These are phyloP conservation scores for Cinnamomum chago DNA, from an alignment of 164 flowering plant genomes.

Conservation along the genomic window DNA sequence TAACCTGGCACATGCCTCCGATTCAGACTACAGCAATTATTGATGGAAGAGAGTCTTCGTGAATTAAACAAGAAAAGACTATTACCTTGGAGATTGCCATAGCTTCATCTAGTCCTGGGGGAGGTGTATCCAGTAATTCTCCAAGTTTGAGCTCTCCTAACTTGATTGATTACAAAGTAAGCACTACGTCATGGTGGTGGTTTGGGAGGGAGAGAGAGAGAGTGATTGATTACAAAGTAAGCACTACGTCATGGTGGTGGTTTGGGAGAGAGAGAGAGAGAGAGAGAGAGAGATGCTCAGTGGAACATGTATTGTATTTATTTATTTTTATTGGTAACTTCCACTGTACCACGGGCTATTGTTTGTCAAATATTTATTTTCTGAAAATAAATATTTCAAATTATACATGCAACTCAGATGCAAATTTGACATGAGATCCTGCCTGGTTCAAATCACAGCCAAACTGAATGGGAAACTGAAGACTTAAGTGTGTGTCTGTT, in stretches of 20 bases:
- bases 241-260: not conserved
- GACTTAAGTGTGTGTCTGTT: no score
- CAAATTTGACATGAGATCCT: no score
- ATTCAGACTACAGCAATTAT: not conserved
- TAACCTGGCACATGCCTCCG: slow-evolving; percentile 48
- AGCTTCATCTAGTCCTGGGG: slow-evolving; percentile 98
- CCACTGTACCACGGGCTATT: not conserved
- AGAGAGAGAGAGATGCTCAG: not conserved
- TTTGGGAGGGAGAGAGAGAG: not conserved
- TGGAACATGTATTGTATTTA: not conserved
- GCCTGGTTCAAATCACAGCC: no score
- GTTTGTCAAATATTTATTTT: not conserved
- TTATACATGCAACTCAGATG: not conserved
- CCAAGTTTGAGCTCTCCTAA: slow-evolving; percentile 90
- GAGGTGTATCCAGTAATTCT: slow-evolving; percentile 90
- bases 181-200: not conserved
- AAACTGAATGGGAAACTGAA: no score
- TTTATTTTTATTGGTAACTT: no score
- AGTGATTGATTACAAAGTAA: slow-evolving; percentile 1
- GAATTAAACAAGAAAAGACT: not conserved
- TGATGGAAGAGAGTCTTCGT: not conserved
- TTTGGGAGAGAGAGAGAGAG: not conserved
- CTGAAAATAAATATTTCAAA: not conserved
- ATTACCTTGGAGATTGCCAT: slow-evolving; percentile 85
- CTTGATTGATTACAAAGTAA: slow-evolving; percentile 27